Conservation (phyloP, 148 eudicot species). For the Vaccinium myrtillus region DNA sequence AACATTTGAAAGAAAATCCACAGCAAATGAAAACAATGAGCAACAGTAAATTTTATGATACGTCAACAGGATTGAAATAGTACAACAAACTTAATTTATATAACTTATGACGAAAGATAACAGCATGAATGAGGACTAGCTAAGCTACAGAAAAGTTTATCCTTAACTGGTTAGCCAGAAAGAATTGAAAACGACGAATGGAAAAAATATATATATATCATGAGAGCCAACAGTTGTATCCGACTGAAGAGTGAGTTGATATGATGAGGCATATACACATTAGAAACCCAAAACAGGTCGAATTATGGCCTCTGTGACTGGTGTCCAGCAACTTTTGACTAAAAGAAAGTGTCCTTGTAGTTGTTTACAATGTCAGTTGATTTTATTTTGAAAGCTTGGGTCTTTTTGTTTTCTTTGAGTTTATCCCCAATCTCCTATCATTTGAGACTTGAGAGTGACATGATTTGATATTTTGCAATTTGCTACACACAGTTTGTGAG, state of each 20-base stretch:
- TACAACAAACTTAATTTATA: not conserved
- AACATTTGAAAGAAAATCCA: slow-evolving; percentile 59
- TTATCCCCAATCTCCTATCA: not conserved
- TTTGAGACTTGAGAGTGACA: not conserved
- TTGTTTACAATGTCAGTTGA: not conserved
- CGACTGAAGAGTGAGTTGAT: not conserved
- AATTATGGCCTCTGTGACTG: not conserved
- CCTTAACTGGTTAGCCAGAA: not conserved
- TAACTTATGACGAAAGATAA: too few relatives aligned
- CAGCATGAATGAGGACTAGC: not conserved
- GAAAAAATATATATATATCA: not conserved
- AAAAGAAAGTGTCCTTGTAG: not conserved
- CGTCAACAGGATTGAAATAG: not conserved
- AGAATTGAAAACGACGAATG: not conserved
- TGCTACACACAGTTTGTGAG: not conserved
- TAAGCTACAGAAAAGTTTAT: not conserved
- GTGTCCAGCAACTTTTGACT: not conserved
- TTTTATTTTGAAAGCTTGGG: not conserved
- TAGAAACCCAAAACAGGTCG: not conserved
- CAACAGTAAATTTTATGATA: not conserved
- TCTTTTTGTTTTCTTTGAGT: not conserved
- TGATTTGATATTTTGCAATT: not conserved
- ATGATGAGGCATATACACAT: not conserved
- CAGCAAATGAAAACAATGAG: slow-evolving; percentile 14
- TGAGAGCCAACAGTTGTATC: not conserved